These are phyloP conservation scores for Hagleromyces aurorensis DNA, from an alignment of 805 yeast species.

Conservation along the genomic window DNA sequence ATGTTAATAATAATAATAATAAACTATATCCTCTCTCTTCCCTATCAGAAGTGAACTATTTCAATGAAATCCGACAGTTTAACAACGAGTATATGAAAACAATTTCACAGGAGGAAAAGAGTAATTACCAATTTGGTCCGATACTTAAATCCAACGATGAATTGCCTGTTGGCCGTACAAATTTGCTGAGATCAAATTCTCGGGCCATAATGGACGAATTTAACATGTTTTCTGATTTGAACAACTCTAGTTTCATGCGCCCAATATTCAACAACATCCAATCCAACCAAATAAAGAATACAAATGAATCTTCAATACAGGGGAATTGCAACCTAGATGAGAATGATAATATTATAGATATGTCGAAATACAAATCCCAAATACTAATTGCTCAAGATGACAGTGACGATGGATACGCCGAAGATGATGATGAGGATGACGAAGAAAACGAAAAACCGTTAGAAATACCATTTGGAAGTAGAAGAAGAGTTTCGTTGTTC, in stretches of 20 bases:
- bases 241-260: slow-evolving; percentile 1
- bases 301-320: slow-evolving; percentile 1
- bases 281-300: neutral
- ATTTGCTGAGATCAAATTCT: slow-evolving; percentile 16
- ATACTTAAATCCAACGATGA: no score
- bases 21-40: neutral
- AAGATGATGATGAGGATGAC: slow-evolving; percentile 28
- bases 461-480: slow-evolving; percentile 22
- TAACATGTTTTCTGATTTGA: slow-evolving; percentile 16
- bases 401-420: slow-evolving; percentile 26
- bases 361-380: slow-evolving; percentile 9
- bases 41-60: slow-evolving; percentile 7
- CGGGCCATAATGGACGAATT: slow-evolving; percentile 26
- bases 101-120: no score
- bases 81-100: no score
- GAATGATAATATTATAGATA: slow-evolving; percentile 10
- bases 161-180: slow-evolving; percentile 8
- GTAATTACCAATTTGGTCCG: no score
- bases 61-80: slow-evolving; percentile 5
- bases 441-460: slow-evolving; percentile 17
- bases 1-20: slow-evolving; percentile 1
- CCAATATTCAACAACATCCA: slow-evolving; percentile 5
- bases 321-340: slow-evolving; percentile 7
- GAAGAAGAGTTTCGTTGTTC: slow-evolving; percentile 16
- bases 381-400: slow-evolving; percentile 14